Evolutionary conservation across 2,329 filamentous ascomycete genomes (phyloP), one percentile per base, ranked within the genome.

Genomic region (Coniella vitis): DNA sequence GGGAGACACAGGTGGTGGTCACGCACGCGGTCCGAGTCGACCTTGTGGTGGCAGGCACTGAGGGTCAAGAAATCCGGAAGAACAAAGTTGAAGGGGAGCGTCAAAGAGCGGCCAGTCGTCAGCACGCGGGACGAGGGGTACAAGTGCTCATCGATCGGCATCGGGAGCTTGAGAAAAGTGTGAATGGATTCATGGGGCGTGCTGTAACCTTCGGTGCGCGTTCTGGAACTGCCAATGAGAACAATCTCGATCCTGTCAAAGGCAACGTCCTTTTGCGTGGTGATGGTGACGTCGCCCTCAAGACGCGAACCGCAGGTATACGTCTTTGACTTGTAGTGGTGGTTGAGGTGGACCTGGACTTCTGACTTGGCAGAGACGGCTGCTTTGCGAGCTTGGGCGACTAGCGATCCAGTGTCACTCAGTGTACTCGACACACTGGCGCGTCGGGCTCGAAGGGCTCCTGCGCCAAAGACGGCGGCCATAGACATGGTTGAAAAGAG

Each of bases 1-100:
- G 77, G 78, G 19, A 79, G 66, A 12, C 70, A 68, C 35, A 76
- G 62, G 63, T 81, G 78, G 40, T 74, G 67, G 31, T 76, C 74
- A 46, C 69, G 68, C 25, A 81, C 66, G 40, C 64, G 64, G n/a
- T 66, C 63, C 36, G 67, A 67, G 36, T 66, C 63, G 47, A 71
- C 68, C 22, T 61, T 56, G 64, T 81, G 77, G 56, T 65, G 73
- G 67, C 78, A 81, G 16, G 77, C 75, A 51, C 70, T 71, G 43
- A 80, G 66, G 16, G 77, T 80, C 51, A 81, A 72, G 47, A 79
- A 71, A 55, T 69, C 67, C n/a, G 78, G 78, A 14, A 81, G 70
- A 50, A 81, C 72, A 55, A 81, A 81, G 64, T 77, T 64, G 65
- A 81, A 78, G n/a, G 77, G 77, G 20, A 81, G 61, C 13, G 58